Percentiles rank a stretch among this genome's conserved stretches.
These are phyloP conservation scores for Leccinum fibrillosum DNA, from an alignment of 768 basidiomycete species.

Conservation along the genomic window DNA sequence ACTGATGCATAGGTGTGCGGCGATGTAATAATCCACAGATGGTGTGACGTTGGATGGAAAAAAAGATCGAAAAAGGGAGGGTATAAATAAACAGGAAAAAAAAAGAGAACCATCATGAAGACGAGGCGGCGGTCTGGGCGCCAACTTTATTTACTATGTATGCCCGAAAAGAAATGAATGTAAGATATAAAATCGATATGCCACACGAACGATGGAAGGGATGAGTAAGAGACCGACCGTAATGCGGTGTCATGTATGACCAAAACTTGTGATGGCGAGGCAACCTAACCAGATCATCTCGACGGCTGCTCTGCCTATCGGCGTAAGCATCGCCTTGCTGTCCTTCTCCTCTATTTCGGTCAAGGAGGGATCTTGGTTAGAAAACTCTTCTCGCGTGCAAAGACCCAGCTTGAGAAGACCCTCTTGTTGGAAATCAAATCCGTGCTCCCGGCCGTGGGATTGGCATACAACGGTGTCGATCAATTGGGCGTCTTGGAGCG, in stretches of 20 bases:
- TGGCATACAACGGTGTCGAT: conserved; percentile 51
- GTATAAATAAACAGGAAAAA: conserved; percentile 3
- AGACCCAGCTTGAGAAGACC: conserved; percentile 76
- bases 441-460: conserved; percentile 58
- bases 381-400: conserved; percentile 35
- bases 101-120: neutral
- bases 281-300: conserved; percentile 57
- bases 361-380: conserved; percentile 16
- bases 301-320: conserved; percentile 47
- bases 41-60: neutral
- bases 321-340: conserved; percentile 39
- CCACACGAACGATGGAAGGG: conserved; percentile 6
- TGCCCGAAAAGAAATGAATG: conserved; percentile 1
- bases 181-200: conserved; percentile 7
- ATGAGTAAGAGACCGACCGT: neutral
- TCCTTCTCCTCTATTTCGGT: conserved; percentile 44
- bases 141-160: neutral
- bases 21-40: conserved; percentile 3
- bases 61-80: neutral
- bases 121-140: neutral
- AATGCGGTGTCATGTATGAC: conserved; percentile 11
- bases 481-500: conserved; percentile 34
- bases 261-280: conserved; percentile 47
- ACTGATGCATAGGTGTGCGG: conserved; percentile 16
- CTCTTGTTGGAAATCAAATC: conserved; percentile 78